Base-by-base conservation (phyloP, 352 stramenopile genomes). In the Pythium monospermum region DNA sequence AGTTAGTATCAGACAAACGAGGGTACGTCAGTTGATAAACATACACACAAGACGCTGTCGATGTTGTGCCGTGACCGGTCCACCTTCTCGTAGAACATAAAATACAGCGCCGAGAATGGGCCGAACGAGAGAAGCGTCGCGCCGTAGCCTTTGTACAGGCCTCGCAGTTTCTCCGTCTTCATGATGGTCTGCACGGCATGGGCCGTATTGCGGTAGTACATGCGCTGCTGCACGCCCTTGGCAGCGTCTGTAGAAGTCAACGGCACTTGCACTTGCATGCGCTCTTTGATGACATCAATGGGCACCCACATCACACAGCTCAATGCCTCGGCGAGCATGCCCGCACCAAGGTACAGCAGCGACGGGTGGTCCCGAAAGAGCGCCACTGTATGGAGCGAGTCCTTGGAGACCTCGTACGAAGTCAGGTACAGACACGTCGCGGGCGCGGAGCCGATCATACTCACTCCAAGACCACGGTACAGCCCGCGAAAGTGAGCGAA, bases 231-330 rank as follows among this genome's bases (percentile, higher is more conserved):
- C 2, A 19, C 38, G 3, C 0, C 30, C 19, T 6, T 19, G 8
- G 28, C 38, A 0, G 51, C 52, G 8, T n/a, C n/a, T 2, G 26
- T 36, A 6, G 39, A n/a, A n/a, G n/a, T 30, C 3, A 53, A 21
- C n/a, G 67, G 53, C 13, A 51, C 54, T 61, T 98, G 94, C 23
- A 99, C 90, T 82, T 99, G 96, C 76, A 98, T 87, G 50, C 96
- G 83, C 70, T 99, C 96, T 62, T 99, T 99, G 28, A 99, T 85
- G 30, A 99, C 96, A 61, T 99, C 96, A 26, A 99, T 95, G n/a
- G 96, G 96, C n/a, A 99, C 95, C 76, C 96, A 99, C 18, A 99
- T 70, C 27, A 99, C 80, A 60, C 96, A 99, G 51, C 91, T 90
- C 16, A 90, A 27, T 15, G 79, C 74, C 50, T 93, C 82, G 2